Percentiles rank a stretch among this genome's conserved stretches.
phyloP scores from a whole-genome alignment of 768 basidiomycete species.

The Pilatotrama ljubarskyi region DNA sequence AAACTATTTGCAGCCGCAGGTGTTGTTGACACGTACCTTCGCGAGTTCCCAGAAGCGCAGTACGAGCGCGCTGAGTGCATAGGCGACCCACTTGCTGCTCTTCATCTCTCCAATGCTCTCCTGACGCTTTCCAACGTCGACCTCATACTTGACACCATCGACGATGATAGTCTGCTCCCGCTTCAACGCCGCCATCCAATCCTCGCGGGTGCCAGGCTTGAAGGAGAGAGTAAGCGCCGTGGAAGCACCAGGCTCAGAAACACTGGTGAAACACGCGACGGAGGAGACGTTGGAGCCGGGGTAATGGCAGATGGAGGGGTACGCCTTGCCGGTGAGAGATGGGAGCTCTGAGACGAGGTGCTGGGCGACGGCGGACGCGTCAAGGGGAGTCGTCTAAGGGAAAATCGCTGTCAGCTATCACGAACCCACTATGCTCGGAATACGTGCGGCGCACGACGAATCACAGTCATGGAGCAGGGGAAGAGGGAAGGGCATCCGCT shows the following conservation, averaged over 20 bases:
- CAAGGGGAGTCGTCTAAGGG: constrained; percentile 31
- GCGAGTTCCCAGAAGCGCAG: constrained; percentile 85
- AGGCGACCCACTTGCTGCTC: constrained; percentile 86
- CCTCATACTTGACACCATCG: constrained; percentile 47
- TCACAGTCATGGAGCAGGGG: background rate
- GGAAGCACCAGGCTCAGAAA: constrained; percentile 34
- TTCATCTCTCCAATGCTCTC: constrained; percentile 70
- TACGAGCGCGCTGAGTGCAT: constrained; percentile 74
- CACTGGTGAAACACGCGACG: constrained; percentile 43
- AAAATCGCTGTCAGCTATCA: constrained; percentile 3
- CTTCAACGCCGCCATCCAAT: constrained; percentile 46
- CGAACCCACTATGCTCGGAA: no score
- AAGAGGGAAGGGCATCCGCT: background rate
- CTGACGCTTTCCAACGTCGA: constrained; percentile 46
- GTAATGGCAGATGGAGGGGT: constrained; percentile 54
- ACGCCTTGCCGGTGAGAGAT: constrained; percentile 46
- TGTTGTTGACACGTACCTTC: constrained; percentile 46
- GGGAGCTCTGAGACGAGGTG: constrained; percentile 45
- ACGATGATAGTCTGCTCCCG: constrained; percentile 31
- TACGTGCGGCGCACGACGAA: background rate
- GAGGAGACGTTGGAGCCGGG: constrained; percentile 27
- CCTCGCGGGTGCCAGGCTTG: constrained; percentile 47
- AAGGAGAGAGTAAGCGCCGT: constrained; percentile 54
- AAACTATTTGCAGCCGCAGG: background rate
- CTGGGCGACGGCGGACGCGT: constrained; percentile 47